A percentile compares a stretch with the other conserved stretches of the same genome.
Evolutionary conservation across 352 stramenopile species (phyloP).

Genomic region (Pythium phragmitis): DNA sequence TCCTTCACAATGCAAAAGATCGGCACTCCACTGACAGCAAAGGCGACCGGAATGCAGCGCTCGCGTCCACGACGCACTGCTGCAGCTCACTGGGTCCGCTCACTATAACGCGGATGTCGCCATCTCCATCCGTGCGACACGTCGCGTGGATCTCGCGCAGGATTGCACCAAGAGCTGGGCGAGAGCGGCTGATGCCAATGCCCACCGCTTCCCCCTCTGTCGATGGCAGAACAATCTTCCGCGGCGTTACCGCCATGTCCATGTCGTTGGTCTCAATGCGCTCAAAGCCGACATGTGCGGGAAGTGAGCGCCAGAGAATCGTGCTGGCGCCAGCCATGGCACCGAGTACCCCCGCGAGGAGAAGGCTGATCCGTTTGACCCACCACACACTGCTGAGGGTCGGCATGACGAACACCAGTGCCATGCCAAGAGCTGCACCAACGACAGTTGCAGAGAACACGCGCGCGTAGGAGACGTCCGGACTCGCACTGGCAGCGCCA

Average conservation of each 20-base stretch:
- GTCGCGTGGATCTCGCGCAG: conserved; percentile 16
- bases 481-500: not conserved
- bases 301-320: conserved; percentile 19
- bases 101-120: conserved; percentile 21
- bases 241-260: conserved; percentile 4
- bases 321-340: conserved; percentile 20
- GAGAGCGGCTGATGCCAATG: conserved; percentile 11
- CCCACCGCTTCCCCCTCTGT: not conserved
- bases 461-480: not conserved
- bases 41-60: conserved; percentile 11
- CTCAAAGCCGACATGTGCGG: conserved; percentile 18
- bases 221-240: not conserved
- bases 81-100: conserved; percentile 25
- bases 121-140: not conserved
- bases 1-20: conserved; percentile 25
- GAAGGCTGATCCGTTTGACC: conserved; percentile 21
- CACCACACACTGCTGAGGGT: conserved; percentile 21
- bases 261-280: conserved; percentile 13
- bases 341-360: conserved; percentile 9
- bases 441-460: conserved; percentile 18
- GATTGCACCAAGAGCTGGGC: conserved; percentile 13
- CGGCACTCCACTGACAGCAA: conserved; percentile 24
- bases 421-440: conserved; percentile 13
- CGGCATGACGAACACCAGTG: conserved; percentile 14
- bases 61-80: conserved; percentile 7